phyloP scores from a whole-genome alignment of 768 basidiomycete species.

The Boletus vinaceobasis region DNA sequence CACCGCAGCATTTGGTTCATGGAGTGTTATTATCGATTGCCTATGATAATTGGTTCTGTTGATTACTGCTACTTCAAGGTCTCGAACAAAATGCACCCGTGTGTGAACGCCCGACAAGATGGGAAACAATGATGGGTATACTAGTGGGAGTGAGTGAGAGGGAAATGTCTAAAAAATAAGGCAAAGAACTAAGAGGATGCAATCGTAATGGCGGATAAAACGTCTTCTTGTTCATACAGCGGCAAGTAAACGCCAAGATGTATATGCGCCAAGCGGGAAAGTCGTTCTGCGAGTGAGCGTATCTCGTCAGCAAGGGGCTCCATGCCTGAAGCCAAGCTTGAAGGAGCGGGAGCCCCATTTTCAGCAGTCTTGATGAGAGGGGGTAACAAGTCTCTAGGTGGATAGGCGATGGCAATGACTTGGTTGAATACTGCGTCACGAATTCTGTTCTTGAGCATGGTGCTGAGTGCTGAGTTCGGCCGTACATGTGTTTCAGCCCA shows the following conservation, averaged over 20 bases:
- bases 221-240: slow-evolving; percentile 68
- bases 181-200: slow-evolving; percentile 15
- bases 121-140: slow-evolving; percentile 31
- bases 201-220: slow-evolving; percentile 22
- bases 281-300: slow-evolving; percentile 61
- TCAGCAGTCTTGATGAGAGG: slow-evolving; percentile 30
- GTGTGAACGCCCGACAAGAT: slow-evolving; percentile 26
- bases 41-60: slow-evolving; percentile 29
- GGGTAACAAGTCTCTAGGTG: slow-evolving; percentile 38
- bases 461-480: slow-evolving; percentile 53
- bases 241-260: slow-evolving; percentile 74
- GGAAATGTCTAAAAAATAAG: slow-evolving; percentile 23
- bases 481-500: slow-evolving; percentile 73
- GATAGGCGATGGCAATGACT: slow-evolving; percentile 53
- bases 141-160: slow-evolving; percentile 12
- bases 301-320: slow-evolving; percentile 69
- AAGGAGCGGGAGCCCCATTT: slow-evolving; percentile 6
- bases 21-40: slow-evolving; percentile 24
- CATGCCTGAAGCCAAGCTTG: slow-evolving; percentile 52
- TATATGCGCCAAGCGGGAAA: slow-evolving; percentile 68
- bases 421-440: slow-evolving; percentile 60
- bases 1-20: neutral
- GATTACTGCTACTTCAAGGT: slow-evolving; percentile 25
- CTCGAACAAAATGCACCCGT: slow-evolving; percentile 25
- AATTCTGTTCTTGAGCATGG: slow-evolving; percentile 59